Conservation (phyloP, 2,329 filamentous ascomycete species). For the Penicillium sp. region DNA sequence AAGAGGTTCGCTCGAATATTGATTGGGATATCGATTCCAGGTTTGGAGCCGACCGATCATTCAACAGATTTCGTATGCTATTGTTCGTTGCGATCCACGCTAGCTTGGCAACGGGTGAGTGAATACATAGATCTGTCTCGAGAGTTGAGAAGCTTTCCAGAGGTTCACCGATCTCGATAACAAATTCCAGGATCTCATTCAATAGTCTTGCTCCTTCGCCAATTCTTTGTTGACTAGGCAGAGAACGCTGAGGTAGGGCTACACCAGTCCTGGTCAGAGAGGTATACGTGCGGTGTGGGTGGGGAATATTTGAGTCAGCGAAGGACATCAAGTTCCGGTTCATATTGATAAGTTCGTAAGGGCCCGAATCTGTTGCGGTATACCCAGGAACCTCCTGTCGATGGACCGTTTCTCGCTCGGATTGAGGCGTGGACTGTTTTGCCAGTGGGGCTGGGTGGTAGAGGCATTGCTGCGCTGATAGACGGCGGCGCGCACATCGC, state of each 20-base stretch:
- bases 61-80: background rate
- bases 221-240: background rate
- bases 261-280: background rate
- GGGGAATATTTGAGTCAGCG: background rate
- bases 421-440: background rate
- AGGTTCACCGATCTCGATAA: background rate
- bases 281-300: background rate
- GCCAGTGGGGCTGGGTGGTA: conserved; percentile 10
- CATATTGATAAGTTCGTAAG: background rate
- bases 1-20: background rate
- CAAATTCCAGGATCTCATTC: background rate
- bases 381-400: background rate
- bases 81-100: background rate
- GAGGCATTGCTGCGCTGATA: background rate
- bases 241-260: background rate
- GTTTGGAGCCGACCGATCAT: background rate
- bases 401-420: background rate
- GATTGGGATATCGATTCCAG: background rate
- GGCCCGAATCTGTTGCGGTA: background rate
- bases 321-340: background rate
- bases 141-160: background rate
- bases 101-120: background rate
- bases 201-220: background rate
- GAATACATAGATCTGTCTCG: background rate
- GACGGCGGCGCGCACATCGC: background rate